phyloP scores from a whole-genome alignment of 192 early-diverging fungal genomes.

The Rhizophagus prolifer region DNA sequence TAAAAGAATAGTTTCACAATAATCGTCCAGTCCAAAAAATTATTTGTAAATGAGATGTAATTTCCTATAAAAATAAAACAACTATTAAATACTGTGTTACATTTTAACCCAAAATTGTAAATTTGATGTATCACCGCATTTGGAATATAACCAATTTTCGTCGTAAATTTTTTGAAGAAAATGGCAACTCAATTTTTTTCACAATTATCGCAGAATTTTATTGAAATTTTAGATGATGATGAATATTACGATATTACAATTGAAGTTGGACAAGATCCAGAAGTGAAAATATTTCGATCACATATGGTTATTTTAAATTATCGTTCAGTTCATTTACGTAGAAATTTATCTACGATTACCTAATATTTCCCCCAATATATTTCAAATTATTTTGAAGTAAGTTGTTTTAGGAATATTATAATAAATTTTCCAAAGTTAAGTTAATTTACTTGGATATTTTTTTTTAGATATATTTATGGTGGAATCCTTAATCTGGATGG shows the following conservation, averaged over 20 bases:
- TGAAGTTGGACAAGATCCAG: conserved; percentile 1
- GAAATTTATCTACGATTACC: neutral
- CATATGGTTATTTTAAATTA: conserved; percentile 4
- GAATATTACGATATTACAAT: conserved; percentile 19
- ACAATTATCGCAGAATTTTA: neutral
- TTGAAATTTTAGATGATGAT: neutral
- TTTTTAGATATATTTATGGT: conserved; percentile 17
- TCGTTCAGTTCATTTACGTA: conserved; percentile 7
- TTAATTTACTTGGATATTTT: neutral
- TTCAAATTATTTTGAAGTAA: conserved; percentile 27
- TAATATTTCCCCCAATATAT: conserved; percentile 12
- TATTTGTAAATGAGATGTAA: too few species aligned
- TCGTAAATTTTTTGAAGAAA: neutral
- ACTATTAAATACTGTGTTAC: too few species aligned
- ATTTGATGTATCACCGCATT: too few species aligned
- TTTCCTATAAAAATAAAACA: too few species aligned
- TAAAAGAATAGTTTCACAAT: too few species aligned
- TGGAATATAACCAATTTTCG: too few species aligned
- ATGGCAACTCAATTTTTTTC: conserved; percentile 4
- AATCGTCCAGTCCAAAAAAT: too few species aligned
- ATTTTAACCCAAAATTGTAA: too few species aligned
- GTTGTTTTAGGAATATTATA: neutral
- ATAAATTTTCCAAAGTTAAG: neutral
- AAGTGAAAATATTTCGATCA: conserved; percentile 6
- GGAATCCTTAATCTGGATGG: conserved; percentile 1